A percentile compares a stretch with the other conserved stretches of the same genome.
These are phyloP conservation scores for Alnus glutinosa DNA, from an alignment of 306 rosid species.

Conservation along the genomic window DNA sequence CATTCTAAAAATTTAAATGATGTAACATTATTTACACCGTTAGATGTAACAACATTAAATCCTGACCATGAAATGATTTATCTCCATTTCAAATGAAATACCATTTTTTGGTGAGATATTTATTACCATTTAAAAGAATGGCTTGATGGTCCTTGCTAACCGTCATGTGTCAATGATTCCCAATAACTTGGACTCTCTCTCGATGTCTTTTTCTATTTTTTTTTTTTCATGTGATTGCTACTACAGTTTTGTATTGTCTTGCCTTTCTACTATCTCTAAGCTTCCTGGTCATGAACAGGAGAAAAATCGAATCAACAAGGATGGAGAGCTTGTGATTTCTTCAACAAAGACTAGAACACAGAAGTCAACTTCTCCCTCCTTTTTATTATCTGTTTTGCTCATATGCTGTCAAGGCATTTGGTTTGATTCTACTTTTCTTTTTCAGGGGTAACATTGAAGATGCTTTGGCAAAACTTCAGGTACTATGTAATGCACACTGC, in stretches of 20 bases:
- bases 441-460: slow-evolving; percentile 68
- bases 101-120: not conserved
- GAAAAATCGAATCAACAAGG: slow-evolving; percentile 90
- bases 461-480: slow-evolving; percentile 68
- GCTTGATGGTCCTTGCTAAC: not conserved
- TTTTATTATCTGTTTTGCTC: slow-evolving; percentile 19
- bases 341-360: slow-evolving; percentile 94
- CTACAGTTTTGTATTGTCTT: slow-evolving; percentile 15
- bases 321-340: slow-evolving; percentile 94
- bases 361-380: slow-evolving; percentile 52
- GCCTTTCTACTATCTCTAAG: slow-evolving; percentile 18
- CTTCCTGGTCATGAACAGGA: slow-evolving; percentile 56
- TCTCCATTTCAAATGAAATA: not conserved
- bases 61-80: too few relatives aligned
- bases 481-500: slow-evolving; percentile 3
- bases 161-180: not conserved
- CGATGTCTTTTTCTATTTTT: not conserved
- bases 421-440: slow-evolving; percentile 27
- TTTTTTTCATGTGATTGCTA: slow-evolving; percentile 11
- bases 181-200: not conserved
- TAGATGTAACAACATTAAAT: too few relatives aligned
- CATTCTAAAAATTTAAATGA: too few relatives aligned
- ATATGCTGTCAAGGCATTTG: slow-evolving; percentile 26
- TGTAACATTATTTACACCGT: too few relatives aligned
- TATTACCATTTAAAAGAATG: not conserved